phyloP scores from a whole-genome alignment of 352 stramenopile genomes.

The Phytophthora kernoviae region DNA sequence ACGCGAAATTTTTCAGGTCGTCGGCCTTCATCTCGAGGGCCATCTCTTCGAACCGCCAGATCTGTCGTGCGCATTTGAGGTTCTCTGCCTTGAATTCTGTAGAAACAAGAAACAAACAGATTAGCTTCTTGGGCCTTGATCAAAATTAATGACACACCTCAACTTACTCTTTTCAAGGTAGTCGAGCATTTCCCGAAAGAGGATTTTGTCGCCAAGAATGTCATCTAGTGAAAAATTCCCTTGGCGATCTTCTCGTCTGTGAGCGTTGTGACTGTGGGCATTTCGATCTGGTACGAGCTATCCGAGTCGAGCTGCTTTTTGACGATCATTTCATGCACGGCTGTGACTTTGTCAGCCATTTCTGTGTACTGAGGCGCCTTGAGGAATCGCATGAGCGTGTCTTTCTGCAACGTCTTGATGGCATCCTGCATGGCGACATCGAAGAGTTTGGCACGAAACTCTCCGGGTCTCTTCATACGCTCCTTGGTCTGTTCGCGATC shows the following conservation, averaged over 20 bases:
- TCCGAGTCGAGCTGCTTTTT: slow-evolving; percentile 72
- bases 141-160: background rate
- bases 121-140: too few species aligned
- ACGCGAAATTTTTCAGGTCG: slow-evolving; percentile 83
- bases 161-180: slow-evolving; percentile 86
- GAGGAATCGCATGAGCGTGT: slow-evolving; percentile 81
- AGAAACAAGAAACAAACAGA: slow-evolving; percentile 2
- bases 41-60: slow-evolving; percentile 81
- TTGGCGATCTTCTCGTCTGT: slow-evolving; percentile 66
- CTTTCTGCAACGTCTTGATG: slow-evolving; percentile 85
- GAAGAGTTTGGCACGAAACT: slow-evolving; percentile 82
- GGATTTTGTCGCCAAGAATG: slow-evolving; percentile 80
- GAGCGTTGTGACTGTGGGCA: slow-evolving; percentile 57
- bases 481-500: slow-evolving; percentile 82
- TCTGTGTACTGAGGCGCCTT: slow-evolving; percentile 82
- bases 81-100: slow-evolving; percentile 88
- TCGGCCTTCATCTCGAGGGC: slow-evolving; percentile 67
- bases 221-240: slow-evolving; percentile 75
- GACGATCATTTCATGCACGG: slow-evolving; percentile 61
- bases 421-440: slow-evolving; percentile 83
- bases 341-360: slow-evolving; percentile 63
- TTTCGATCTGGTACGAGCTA: slow-evolving; percentile 70
- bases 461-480: slow-evolving; percentile 80
- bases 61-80: slow-evolving; percentile 82
- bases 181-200: slow-evolving; percentile 85